Base-by-base conservation (phyloP, 2,329 filamentous ascomycete species). In the Botrytis elliptica region DNA sequence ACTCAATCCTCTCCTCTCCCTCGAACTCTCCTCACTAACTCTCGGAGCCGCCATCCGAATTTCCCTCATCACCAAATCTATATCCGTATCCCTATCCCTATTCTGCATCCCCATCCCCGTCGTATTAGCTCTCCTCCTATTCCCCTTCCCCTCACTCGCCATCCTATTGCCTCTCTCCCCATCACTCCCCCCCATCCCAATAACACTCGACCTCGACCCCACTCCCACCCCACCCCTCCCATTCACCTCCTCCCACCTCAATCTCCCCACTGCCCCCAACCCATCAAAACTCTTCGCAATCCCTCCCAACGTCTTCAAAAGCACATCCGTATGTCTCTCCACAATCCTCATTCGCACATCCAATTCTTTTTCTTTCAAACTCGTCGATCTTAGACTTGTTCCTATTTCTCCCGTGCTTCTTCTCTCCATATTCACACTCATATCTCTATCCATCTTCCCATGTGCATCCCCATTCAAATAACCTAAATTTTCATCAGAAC, bases 281-380 rank as follows among this genome's bases (percentile, higher is more conserved):
- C 36, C 36, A 68, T 57, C 60, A 33, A 72, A 55, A 29, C 70
- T 52, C 4, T 52, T 74, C 44, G 77, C 76, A 18, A 80, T 77
- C 0, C 72, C 75, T 18, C 72, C 74, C 14, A 80, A 42, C 4
- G 78, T 75, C 38, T 66, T 65, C 40, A 79, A 42, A 29, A 80
- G 60, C 6, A 78, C 67, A 25, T 44, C 44, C 49, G 80, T 80
- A 67, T 80, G 79, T 5, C 73, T 73, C 70, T 80, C 79, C 16
- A 80, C 75, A 72, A 72, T 77, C 3, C 49, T 42, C 33, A 80
- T 44, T 16, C 79, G 62, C 0, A 36, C 64, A 67, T 80, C 77
- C n/a, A 79, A 52, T 4, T 79, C 78, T 40, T 67, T 72, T 59
- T 80, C 77, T 14, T 73, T 65, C 36, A 8, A 75, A 62, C 29